phyloP scores from a whole-genome alignment of 2,329 filamentous ascomycete species.

The Claviceps fusiformis region DNA sequence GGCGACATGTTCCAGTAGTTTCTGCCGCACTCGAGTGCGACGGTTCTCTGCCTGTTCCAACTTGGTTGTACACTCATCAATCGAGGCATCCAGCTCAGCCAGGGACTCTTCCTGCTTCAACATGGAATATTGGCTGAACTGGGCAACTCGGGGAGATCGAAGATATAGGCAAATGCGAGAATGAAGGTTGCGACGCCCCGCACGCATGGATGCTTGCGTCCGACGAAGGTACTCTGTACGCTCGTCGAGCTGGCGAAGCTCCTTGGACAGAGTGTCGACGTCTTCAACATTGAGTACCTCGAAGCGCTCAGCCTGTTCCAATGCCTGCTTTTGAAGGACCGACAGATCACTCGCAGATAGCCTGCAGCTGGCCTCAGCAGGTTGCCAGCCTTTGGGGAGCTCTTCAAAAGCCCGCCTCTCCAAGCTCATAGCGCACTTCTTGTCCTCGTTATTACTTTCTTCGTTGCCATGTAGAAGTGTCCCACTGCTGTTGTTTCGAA shows the following conservation, averaged over 20 bases:
- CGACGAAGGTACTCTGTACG: slow-evolving; percentile 65
- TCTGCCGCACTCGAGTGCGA: slow-evolving; percentile 61
- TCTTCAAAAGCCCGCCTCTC: slow-evolving; percentile 46
- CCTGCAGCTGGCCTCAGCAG: slow-evolving; percentile 35
- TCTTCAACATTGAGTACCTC: slow-evolving; percentile 50
- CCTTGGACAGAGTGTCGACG: slow-evolving; percentile 54
- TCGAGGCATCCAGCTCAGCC: slow-evolving; percentile 60
- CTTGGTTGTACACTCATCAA: slow-evolving; percentile 70
- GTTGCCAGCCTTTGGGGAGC: slow-evolving; percentile 44
- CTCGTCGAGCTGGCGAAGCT: slow-evolving; percentile 64
- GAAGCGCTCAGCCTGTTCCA: slow-evolving; percentile 48
- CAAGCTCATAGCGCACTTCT: slow-evolving; percentile 31
- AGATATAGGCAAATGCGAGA: slow-evolving; percentile 65
- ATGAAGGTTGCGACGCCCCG: slow-evolving; percentile 65
- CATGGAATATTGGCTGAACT: slow-evolving; percentile 61
- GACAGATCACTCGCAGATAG: slow-evolving; percentile 35
- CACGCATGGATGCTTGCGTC: slow-evolving; percentile 60
- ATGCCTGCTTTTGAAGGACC: slow-evolving; percentile 44
- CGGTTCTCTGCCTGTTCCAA: slow-evolving; percentile 71
- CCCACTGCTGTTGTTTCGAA: slow-evolving; percentile 21
- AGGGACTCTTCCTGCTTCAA: slow-evolving; percentile 70
- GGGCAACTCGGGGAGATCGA: slow-evolving; percentile 54
- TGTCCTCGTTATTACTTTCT: slow-evolving; percentile 10
- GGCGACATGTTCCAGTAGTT: slow-evolving; percentile 69
- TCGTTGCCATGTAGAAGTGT: slow-evolving; percentile 23